A percentile compares a stretch with the other conserved stretches of the same genome.
Conservation (phyloP, 2,329 filamentous ascomycete genomes). For the Endoconidiophora polonica region DNA sequence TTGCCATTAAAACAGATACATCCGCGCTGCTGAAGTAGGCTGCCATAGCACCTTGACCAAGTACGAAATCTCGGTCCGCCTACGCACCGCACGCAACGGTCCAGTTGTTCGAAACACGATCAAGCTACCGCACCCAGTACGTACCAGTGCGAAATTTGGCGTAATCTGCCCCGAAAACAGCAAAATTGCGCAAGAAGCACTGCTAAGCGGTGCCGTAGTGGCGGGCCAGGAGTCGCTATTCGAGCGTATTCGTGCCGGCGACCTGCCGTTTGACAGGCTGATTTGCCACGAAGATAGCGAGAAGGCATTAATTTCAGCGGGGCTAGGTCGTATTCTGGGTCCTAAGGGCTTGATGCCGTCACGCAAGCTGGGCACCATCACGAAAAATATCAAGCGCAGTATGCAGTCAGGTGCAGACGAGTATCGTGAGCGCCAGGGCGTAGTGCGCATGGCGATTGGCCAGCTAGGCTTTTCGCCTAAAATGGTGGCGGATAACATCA, state of each 20-base stretch:
- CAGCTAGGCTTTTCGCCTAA: conserved; percentile 80
- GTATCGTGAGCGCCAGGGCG: conserved; percentile 73
- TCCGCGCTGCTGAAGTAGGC: conserved; percentile 85
- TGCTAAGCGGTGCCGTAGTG: conserved; percentile 59
- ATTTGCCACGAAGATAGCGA: conserved; percentile 72
- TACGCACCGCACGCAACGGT: conserved; percentile 72
- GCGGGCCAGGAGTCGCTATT: conserved; percentile 82
- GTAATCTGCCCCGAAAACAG: conserved; percentile 81
- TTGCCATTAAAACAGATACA: conserved; percentile 18
- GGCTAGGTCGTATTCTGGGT: conserved; percentile 65
- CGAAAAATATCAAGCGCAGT: conserved; percentile 56
- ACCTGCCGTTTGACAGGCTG: conserved; percentile 74
- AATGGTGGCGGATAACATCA: conserved; percentile 71
- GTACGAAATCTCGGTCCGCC: conserved; percentile 74
- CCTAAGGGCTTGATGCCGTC: conserved; percentile 88
- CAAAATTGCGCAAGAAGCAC: conserved; percentile 55
- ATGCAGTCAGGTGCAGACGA: conserved; percentile 68
- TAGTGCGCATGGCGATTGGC: conserved; percentile 77
- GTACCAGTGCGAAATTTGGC: conserved; percentile 74
- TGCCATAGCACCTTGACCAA: conserved; percentile 55
- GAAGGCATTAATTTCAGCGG: conserved; percentile 63
- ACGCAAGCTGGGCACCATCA: conserved; percentile 73
- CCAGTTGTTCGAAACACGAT: conserved; percentile 76
- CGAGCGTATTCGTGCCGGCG: conserved; percentile 52
- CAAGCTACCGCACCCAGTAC: conserved; percentile 74